A percentile compares a stretch with the other conserved stretches of the same genome.
phyloP scores from a whole-genome alignment of 192 early-diverging fungal species.

The Podila horticola region DNA sequence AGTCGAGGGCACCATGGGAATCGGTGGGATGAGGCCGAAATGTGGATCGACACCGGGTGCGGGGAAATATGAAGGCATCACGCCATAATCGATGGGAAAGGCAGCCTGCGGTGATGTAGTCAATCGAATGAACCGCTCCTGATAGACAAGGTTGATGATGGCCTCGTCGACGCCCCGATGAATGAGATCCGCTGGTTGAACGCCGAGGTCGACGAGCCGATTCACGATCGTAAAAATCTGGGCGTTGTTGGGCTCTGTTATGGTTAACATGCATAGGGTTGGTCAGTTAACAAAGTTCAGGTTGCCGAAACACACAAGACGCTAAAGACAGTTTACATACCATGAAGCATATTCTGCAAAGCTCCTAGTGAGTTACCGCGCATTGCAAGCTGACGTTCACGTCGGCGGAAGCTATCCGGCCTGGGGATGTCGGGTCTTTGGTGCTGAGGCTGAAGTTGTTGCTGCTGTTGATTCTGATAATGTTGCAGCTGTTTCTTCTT shows the following conservation, averaged over 20 bases:
- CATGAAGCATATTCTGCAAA: background rate
- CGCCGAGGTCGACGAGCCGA: slow-evolving; percentile 9
- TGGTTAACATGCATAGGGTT: background rate
- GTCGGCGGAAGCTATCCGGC: background rate
- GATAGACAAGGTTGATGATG: slow-evolving; percentile 8
- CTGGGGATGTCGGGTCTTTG: background rate
- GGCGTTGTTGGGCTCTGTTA: background rate
- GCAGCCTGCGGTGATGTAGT: background rate
- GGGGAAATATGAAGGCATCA: background rate
- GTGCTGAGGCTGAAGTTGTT: background rate
- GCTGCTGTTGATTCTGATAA: background rate
- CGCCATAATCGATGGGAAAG: background rate
- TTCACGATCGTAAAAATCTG: slow-evolving; percentile 11
- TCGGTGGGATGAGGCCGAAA: background rate
- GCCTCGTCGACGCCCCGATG: slow-evolving; percentile 6
- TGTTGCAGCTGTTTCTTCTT: background rate
- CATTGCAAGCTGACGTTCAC: background rate
- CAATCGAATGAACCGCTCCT: background rate
- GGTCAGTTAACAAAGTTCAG: background rate
- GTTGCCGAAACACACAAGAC: too few species aligned
- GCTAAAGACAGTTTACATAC: too few species aligned
- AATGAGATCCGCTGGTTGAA: slow-evolving; percentile 10
- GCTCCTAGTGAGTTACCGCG: background rate
- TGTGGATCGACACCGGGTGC: background rate
- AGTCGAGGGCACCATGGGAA: background rate